Conservation (phyloP, 306 rosid species). For the Vicia villosa region DNA sequence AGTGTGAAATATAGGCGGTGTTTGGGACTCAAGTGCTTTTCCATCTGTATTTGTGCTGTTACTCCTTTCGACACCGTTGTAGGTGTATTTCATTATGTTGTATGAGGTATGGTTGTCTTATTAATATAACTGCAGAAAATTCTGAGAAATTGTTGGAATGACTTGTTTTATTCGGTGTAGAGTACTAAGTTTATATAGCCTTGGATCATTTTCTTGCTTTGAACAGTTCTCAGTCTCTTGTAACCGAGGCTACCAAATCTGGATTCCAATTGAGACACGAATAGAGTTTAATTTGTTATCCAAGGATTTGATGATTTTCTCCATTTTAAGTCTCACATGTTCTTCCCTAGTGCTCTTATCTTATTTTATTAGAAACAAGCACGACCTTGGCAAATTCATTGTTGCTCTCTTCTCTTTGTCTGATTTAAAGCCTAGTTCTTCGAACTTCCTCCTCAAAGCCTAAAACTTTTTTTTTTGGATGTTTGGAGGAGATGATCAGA, state of each 20-base stretch:
- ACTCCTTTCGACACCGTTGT: constrained; percentile 26
- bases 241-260: neutral
- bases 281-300: too few relatives aligned
- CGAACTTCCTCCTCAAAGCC: too few relatives aligned
- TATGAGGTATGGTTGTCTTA: constrained; percentile 25
- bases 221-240: neutral
- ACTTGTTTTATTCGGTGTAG: neutral
- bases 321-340: too few relatives aligned
- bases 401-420: too few relatives aligned
- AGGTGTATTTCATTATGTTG: constrained; percentile 26
- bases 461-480: too few relatives aligned
- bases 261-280: too few relatives aligned
- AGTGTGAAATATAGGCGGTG: constrained; percentile 30
- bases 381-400: too few relatives aligned
- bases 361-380: too few relatives aligned
- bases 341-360: too few relatives aligned
- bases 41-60: constrained; percentile 7
- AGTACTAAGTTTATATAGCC: neutral
- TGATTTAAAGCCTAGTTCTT: too few relatives aligned
- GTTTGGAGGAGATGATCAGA: too few relatives aligned
- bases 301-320: too few relatives aligned
- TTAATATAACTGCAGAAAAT: neutral
- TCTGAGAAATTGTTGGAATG: neutral
- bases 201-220: neutral
- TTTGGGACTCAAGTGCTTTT: constrained; percentile 14